Evolutionary conservation across 805 yeast genomes (phyloP).

Genomic region (Candida insectorum): DNA sequence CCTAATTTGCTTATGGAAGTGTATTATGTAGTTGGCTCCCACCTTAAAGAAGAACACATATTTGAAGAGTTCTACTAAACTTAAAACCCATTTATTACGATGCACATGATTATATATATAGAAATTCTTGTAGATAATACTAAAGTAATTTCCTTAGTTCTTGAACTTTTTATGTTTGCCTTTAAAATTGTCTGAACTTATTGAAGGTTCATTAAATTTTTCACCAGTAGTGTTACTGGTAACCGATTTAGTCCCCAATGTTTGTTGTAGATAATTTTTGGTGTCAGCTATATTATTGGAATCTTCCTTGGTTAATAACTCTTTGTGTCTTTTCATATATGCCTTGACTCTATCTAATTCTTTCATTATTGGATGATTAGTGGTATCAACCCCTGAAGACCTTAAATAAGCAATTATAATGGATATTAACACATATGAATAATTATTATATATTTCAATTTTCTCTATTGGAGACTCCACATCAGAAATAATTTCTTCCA

Average conservation of each 20-base stretch:
- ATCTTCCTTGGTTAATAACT: conserved; percentile 23
- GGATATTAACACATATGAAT: conserved; percentile 54
- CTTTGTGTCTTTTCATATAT: conserved; percentile 61
- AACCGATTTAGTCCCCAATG: conserved; percentile 35
- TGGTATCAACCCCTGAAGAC: conserved; percentile 53
- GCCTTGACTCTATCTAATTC: conserved; percentile 65
- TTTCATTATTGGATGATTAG: conserved; percentile 58
- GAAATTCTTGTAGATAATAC: conserved; percentile 3
- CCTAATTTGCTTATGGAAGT: conserved; percentile 77
- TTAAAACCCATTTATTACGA: conserved; percentile 5
- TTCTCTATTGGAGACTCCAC: conserved; percentile 23
- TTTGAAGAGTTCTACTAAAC: conserved; percentile 38
- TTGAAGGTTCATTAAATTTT: conserved; percentile 30
- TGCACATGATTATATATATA: conserved; percentile 4
- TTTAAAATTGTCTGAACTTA: conserved; percentile 33
- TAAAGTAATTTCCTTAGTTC: neutral
- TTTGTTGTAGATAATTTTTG: conserved; percentile 43
- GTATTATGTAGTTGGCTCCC: conserved; percentile 56
- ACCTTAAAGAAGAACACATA: conserved; percentile 62
- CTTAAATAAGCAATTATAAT: conserved; percentile 58
- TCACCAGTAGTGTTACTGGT: conserved; percentile 13
- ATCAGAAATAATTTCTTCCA: conserved; percentile 34
- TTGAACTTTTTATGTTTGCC: conserved; percentile 38
- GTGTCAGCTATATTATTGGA: conserved; percentile 23
- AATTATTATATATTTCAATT: conserved; percentile 32